Percentiles rank a stretch among this genome's conserved stretches.
These are phyloP conservation scores for Chenopodium album DNA, from an alignment of 148 eudicot genomes.

Conservation along the genomic window DNA sequence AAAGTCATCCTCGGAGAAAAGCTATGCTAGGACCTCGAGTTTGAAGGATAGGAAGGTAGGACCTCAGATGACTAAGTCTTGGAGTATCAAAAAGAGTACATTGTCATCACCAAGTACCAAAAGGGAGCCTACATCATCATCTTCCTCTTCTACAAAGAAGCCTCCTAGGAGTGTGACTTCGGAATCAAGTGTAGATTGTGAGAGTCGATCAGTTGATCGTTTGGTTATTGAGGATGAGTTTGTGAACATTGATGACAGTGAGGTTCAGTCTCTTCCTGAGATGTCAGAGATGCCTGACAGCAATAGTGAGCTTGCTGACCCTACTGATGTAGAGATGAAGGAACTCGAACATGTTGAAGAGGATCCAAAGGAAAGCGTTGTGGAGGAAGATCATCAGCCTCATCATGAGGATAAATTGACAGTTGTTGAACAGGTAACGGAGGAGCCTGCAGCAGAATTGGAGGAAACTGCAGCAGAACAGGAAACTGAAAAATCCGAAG, in stretches of 20 bases:
- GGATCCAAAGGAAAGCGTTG: neutral
- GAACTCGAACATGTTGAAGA: constrained; percentile 2
- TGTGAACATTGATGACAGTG: constrained; percentile 25
- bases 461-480: constrained; percentile 8
- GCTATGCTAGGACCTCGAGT: constrained; percentile 21
- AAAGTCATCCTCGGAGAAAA: constrained; percentile 11
- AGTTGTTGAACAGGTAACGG: constrained; percentile 7
- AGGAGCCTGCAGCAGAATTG: neutral
- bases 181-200: constrained; percentile 31
- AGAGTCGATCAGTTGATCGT: constrained; percentile 20
- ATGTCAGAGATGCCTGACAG: constrained; percentile 46
- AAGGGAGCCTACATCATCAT: neutral
- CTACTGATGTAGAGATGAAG: constrained; percentile 19
- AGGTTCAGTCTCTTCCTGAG: constrained; percentile 41
- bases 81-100: constrained; percentile 20
- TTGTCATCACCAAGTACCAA: constrained; percentile 14
- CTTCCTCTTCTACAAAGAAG: constrained; percentile 19
- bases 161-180: constrained; percentile 35
- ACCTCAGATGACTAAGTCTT: constrained; percentile 7
- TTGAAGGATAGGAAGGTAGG: constrained; percentile 22
- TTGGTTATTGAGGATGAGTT: constrained; percentile 28
- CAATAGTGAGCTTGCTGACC: constrained; percentile 37
- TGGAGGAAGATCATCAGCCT: constrained; percentile 8
- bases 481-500: constrained; percentile 5
- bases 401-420: constrained; percentile 4